Percentiles rank a stretch among this genome's conserved stretches.
phyloP scores from a whole-genome alignment of 345 rosid genomes.

The Kandelia obovata region DNA sequence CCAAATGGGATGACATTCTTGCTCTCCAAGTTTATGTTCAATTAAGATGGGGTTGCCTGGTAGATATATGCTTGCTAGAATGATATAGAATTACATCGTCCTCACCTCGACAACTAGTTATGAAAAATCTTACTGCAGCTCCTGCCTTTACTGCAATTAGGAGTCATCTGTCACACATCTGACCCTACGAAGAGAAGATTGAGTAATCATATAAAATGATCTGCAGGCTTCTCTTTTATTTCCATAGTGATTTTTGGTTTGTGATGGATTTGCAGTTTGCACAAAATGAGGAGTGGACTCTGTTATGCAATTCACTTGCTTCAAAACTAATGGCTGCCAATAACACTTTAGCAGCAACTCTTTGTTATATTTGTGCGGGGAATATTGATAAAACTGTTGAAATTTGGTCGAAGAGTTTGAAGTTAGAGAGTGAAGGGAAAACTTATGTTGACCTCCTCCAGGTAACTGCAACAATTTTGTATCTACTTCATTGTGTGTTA shows the following conservation, averaged over 20 bases:
- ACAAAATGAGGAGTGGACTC: constrained; percentile 81
- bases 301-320: constrained; percentile 79
- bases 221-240: too few species aligned
- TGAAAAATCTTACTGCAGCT: too few species aligned
- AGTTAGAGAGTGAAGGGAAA: constrained; percentile 60
- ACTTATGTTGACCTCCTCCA: constrained; percentile 90
- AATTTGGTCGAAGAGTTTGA: constrained; percentile 91
- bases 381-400: constrained; percentile 98
- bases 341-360: constrained; percentile 83
- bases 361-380: constrained; percentile 94
- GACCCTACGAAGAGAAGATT: not conserved
- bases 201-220: not conserved
- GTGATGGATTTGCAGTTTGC: constrained; percentile 65
- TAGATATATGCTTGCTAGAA: too few species aligned
- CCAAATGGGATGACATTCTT: too few species aligned
- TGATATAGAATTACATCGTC: too few species aligned
- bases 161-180: not conserved
- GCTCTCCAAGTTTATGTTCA: too few species aligned
- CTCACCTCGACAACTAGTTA: too few species aligned
- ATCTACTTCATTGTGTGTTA: constrained; percentile 8
- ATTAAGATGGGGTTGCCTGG: too few species aligned
- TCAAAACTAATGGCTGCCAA: constrained; percentile 72
- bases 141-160: not conserved
- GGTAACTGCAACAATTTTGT: constrained; percentile 41
- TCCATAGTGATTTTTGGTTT: constrained; percentile 8